Conservation (phyloP, 2,329 filamentous ascomycete genomes). For the Eutypa lata region DNA sequence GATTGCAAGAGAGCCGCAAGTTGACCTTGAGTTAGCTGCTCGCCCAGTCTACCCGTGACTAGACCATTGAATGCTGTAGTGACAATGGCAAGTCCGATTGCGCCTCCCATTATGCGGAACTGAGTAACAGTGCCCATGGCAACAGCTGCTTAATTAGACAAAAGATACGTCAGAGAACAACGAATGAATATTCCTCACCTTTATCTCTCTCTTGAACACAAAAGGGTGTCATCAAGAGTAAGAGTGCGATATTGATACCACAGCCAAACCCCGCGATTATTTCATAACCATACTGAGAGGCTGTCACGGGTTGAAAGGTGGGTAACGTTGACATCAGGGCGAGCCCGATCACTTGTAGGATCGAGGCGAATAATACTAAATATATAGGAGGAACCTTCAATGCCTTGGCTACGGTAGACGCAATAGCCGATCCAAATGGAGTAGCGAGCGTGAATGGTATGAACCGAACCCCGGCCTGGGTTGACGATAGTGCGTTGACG, state of each 20-base stretch:
- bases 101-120: slow-evolving; percentile 5
- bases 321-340: not conserved
- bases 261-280: slow-evolving; percentile 1
- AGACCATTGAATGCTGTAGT: slow-evolving; percentile 2
- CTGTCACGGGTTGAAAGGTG: not conserved
- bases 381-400: not conserved
- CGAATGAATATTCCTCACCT: not conserved
- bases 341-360: not conserved
- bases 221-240: not conserved
- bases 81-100: slow-evolving; percentile 3
- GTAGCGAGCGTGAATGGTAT: not conserved
- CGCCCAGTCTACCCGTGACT: not conserved
- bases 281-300: slow-evolving; percentile 3
- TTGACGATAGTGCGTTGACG: not conserved
- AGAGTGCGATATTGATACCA: slow-evolving; percentile 1
- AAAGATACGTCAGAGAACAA: no score
- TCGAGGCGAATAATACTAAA: not conserved
- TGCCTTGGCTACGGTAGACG: not conserved
- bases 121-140: slow-evolving; percentile 2
- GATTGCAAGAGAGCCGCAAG: not conserved
- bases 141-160: not conserved
- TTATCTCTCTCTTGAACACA: slow-evolving; percentile 2
- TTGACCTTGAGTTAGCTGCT: not conserved
- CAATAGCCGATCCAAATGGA: not conserved
- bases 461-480: not conserved